These are phyloP conservation scores for Teunomyces aglyptinius DNA, from an alignment of 805 yeast species.

Conservation along the genomic window DNA sequence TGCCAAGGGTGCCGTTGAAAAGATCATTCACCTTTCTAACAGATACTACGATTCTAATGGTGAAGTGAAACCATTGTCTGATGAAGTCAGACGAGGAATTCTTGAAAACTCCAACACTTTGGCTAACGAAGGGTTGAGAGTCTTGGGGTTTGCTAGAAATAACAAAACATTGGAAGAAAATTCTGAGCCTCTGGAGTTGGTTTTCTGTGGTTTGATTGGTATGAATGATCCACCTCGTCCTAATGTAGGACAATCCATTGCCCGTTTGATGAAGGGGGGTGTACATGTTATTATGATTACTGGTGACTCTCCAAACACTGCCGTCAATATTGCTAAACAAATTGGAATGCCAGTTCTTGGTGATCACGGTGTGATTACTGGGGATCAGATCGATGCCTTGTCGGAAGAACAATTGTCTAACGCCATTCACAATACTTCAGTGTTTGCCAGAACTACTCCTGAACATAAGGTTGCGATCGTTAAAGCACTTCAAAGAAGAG, in stretches of 20 bases:
- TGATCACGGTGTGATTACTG: conserved; percentile 72
- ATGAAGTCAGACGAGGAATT: conserved; percentile 47
- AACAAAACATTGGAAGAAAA: conserved; percentile 31
- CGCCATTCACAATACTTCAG: conserved; percentile 77
- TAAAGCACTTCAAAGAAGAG: conserved; percentile 82
- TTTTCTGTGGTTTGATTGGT: conserved; percentile 84
- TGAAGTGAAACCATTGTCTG: conserved; percentile 55
- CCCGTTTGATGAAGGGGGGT: conserved; percentile 81
- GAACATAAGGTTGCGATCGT: conserved; percentile 91
- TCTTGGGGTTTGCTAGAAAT: conserved; percentile 70
- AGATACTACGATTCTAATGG: conserved; percentile 60
- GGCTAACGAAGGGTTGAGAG: conserved; percentile 85
- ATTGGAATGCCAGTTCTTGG: conserved; percentile 82
- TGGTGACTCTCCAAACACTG: conserved; percentile 89
- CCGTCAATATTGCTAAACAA: conserved; percentile 77
- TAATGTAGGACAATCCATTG: conserved; percentile 72
- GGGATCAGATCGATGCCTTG: conserved; percentile 77
- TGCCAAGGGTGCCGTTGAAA: conserved; percentile 91
- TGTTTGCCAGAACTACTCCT: conserved; percentile 94
- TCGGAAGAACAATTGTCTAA: conserved; percentile 68
- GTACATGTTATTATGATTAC: conserved; percentile 99
- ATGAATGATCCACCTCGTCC: conserved; percentile 99
- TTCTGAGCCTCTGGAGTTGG: conserved; percentile 55
- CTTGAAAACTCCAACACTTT: conserved; percentile 56
- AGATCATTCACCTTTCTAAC: conserved; percentile 59